Evolutionary conservation across 495 filamentous ascomycete species (phyloP), one percentile per base, ranked within the genome.

Genomic region (Thermothielavioides terrestris): DNA sequence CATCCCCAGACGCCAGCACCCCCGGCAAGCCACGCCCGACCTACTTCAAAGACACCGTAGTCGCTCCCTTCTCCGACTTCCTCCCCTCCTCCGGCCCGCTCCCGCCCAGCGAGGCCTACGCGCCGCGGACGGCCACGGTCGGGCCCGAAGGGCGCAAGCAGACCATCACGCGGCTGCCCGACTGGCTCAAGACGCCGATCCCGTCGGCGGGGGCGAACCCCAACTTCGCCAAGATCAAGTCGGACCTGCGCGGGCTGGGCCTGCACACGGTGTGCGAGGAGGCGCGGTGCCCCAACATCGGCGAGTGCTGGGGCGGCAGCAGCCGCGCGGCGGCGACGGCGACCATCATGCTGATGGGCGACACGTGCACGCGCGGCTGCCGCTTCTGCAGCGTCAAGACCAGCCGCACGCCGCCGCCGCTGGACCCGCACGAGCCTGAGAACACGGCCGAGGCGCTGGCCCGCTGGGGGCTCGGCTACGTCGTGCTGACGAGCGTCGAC

Each of bases 341-440:
- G 0, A 98, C 92, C 8, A 97, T 98, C 70, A 97, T 98, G 94
- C 74, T 97, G 6, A 96, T 97, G 91, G 92, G 92, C 54, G 92
- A 98, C 61, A 96, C 92, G 6, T 98, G 92, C 69, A 98, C 92
- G 8, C 83, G 92, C 23, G 92, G 92, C 18, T 98, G 92, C 67
- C 81, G 94, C 35, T 98, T 98, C 76, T 98, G 92, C 75, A 85
- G 80, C 50, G 92, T 98, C 40, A 96, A 96, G 79, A 98, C 92
- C 0, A 79, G 68, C 20, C 81, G 85, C 34, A 65, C 71, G 0
- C 94, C 94, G 3, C 68, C 83, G 8, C 88, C 92, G 21, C 78
- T 97, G 27, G 92, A 98, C 65, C 85, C 87, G 6, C 92, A 97
- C 67, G 92, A 98, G 68, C 92, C 92, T 1, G 92, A 98, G 72